These are phyloP conservation scores for Saccharomycopsis malanga DNA, from an alignment of 805 yeast species.

Conservation along the genomic window DNA sequence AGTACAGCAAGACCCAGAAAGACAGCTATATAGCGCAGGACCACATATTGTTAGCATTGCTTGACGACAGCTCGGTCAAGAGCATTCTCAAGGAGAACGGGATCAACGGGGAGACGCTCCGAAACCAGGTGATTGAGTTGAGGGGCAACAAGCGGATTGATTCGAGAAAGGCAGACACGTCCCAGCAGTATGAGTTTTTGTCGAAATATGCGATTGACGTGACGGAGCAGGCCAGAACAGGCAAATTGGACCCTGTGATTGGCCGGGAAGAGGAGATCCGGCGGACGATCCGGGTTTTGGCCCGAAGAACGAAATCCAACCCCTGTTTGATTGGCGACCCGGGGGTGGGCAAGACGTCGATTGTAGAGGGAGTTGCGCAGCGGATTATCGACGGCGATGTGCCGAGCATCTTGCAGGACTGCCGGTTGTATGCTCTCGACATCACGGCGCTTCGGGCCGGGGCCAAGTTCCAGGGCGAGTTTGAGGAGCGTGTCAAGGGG, in stretches of 20 bases:
- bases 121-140: conserved; percentile 67
- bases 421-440: conserved; percentile 82
- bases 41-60: conserved; percentile 76
- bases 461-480: conserved; percentile 97
- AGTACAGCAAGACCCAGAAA: conserved; percentile 79
- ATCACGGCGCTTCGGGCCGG: conserved; percentile 97
- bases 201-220: conserved; percentile 87
- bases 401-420: conserved; percentile 75
- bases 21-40: conserved; percentile 92
- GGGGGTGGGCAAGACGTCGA: conserved; percentile 98
- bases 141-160: conserved; percentile 92
- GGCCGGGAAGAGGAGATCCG: conserved; percentile 99
- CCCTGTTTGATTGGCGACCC: conserved; percentile 98
- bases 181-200: conserved; percentile 74
- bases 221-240: conserved; percentile 89
- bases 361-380: conserved; percentile 98
- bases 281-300: conserved; percentile 86
- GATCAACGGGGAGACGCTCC: conserved; percentile 63
- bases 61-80: conserved; percentile 71
- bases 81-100: conserved; percentile 64
- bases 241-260: conserved; percentile 95
- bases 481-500: conserved; percentile 96
- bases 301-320: conserved; percentile 96
- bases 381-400: conserved; percentile 94
- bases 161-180: conserved; percentile 88